Evolutionary conservation across 441 rosid genomes (phyloP).

Genomic region (Erysimum pusillum): DNA sequence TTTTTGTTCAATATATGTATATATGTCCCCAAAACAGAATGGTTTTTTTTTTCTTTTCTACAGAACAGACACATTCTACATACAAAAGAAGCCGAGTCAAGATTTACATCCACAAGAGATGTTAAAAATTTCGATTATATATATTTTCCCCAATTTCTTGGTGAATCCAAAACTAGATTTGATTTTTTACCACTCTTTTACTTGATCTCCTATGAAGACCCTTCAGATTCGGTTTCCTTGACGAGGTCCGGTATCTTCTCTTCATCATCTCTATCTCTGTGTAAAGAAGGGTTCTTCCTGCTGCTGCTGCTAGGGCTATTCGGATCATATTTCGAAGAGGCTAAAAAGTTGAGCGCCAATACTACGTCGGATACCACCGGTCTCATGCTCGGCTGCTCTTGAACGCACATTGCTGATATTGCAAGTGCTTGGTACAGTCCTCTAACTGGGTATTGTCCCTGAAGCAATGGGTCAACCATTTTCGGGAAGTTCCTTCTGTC

Average conservation of each 20-base stretch:
- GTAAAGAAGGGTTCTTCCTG: slow-evolving; percentile 41
- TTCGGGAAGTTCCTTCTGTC: slow-evolving; percentile 57
- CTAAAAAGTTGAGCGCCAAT: slow-evolving; percentile 86
- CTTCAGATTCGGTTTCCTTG: slow-evolving; percentile 30
- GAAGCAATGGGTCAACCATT: slow-evolving; percentile 66
- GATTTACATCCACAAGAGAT: slow-evolving; percentile 55
- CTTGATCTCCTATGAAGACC: slow-evolving; percentile 39
- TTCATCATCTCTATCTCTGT: slow-evolving; percentile 32
- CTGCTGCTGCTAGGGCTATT: slow-evolving; percentile 50
- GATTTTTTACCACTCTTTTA: slow-evolving; percentile 9
- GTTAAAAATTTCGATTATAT: slow-evolving; percentile 31
- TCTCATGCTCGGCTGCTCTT: slow-evolving; percentile 66
- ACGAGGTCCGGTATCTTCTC: slow-evolving; percentile 38
- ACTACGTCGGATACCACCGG: slow-evolving; percentile 91
- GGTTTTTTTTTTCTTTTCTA: slow-evolving; percentile 36
- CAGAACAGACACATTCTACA: slow-evolving; percentile 47
- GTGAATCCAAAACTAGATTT: slow-evolving; percentile 36
- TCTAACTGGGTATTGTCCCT: slow-evolving; percentile 62
- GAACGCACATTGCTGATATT: slow-evolving; percentile 81
- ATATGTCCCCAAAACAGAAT: slow-evolving; percentile 38
- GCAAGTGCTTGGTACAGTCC: slow-evolving; percentile 74
- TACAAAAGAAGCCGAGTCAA: slow-evolving; percentile 54
- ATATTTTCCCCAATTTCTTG: slow-evolving; percentile 9
- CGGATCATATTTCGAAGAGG: slow-evolving; percentile 58
- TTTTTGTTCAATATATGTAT: slow-evolving; percentile 26